Evolutionary conservation across 176 grass and related monocot species (phyloP).

Genomic region (Aegilops umbellulata): DNA sequence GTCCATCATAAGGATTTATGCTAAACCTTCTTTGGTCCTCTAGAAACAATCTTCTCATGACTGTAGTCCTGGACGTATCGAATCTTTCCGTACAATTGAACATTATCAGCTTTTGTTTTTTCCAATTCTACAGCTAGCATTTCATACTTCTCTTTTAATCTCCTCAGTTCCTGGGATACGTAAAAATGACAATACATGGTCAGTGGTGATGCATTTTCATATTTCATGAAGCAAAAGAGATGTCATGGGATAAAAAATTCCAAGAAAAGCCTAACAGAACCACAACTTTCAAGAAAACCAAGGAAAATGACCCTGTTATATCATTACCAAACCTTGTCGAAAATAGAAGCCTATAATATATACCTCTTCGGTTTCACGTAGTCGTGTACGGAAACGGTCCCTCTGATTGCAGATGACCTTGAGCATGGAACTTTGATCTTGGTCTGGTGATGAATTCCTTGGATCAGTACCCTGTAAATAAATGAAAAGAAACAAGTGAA

Average conservation of each 20-base stretch:
- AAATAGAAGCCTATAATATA: not conserved
- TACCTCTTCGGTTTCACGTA: slow-evolving; percentile 97
- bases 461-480: slow-evolving; percentile 78
- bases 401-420: slow-evolving; percentile 99
- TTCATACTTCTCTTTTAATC: slow-evolving; percentile 88
- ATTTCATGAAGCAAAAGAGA: not conserved
- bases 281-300: slow-evolving; percentile 5
- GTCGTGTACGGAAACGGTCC: slow-evolving; percentile 83
- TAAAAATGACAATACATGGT: slow-evolving; percentile 17
- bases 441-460: slow-evolving; percentile 66
- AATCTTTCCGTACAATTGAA: slow-evolving; percentile 96
- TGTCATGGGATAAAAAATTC: slow-evolving; percentile 18
- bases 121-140: slow-evolving; percentile 87
- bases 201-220: slow-evolving; percentile 1
- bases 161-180: slow-evolving; percentile 79
- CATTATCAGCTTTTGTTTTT: slow-evolving; percentile 98
- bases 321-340: not conserved
- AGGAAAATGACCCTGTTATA: not conserved
- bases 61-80: slow-evolving; percentile 97
- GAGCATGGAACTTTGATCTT: slow-evolving; percentile 99
- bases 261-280: slow-evolving; percentile 17
- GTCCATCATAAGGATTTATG: not conserved
- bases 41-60: slow-evolving; percentile 94
- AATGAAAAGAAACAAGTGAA: slow-evolving; percentile 20
- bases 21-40: slow-evolving; percentile 94